These are phyloP conservation scores for Trichoderma aggressivum DNA, from an alignment of 2,329 filamentous ascomycete species.

Conservation along the genomic window DNA sequence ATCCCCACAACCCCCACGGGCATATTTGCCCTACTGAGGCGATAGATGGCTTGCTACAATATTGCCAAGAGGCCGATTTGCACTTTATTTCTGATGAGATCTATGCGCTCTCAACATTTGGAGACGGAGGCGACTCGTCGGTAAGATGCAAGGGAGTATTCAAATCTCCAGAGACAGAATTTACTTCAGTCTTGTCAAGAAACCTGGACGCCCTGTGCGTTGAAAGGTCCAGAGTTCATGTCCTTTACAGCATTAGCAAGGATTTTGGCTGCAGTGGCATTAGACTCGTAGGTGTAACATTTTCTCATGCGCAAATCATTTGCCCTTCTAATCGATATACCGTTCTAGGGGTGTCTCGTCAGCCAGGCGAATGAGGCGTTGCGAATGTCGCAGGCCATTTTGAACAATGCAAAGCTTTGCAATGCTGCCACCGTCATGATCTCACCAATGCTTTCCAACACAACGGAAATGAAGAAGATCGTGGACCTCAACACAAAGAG, in stretches of 20 bases:
- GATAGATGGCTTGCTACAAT: slow-evolving; percentile 3
- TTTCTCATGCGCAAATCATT: not conserved
- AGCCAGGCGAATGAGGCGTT: slow-evolving; percentile 11
- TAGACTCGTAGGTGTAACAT: not conserved
- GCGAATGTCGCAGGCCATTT: slow-evolving; percentile 12
- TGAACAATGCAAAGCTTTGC: slow-evolving; percentile 15
- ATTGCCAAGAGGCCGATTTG: slow-evolving; percentile 5
- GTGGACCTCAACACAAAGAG: not conserved
- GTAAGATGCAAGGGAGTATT: not conserved
- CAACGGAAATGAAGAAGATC: not conserved
- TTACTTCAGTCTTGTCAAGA: slow-evolving; percentile 12
- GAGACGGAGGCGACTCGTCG: not conserved
- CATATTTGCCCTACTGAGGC: slow-evolving; percentile 13
- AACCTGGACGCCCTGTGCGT: not conserved
- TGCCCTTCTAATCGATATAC: not conserved
- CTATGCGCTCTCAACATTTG: slow-evolving; percentile 14
- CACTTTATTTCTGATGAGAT: slow-evolving; percentile 17
- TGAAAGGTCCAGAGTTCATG: not conserved
- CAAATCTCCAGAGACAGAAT: not conserved
- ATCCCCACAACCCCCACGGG: slow-evolving; percentile 14
- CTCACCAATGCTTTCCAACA: not conserved
- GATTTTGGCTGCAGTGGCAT: slow-evolving; percentile 17
- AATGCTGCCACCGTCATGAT: slow-evolving; percentile 10
- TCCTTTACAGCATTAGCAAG: slow-evolving; percentile 15
- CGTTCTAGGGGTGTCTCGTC: slow-evolving; percentile 5